Conservation (phyloP, 2,329 filamentous ascomycete genomes). For the Aspergillus sp. region DNA sequence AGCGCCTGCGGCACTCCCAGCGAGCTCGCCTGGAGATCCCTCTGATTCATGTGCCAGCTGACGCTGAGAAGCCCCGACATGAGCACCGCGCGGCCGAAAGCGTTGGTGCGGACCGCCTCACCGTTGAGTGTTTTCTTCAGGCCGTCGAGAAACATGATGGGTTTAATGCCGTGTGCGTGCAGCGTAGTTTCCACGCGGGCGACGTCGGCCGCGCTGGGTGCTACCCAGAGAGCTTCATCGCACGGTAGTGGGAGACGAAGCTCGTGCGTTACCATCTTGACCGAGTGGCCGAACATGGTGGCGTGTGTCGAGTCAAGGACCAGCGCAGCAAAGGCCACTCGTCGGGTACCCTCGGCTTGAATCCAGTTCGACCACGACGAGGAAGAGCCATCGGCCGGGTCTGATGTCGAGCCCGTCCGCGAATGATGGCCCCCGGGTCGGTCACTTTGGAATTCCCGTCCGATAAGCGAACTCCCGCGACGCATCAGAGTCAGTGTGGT, state of each 20-base stretch:
- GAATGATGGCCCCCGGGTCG: constrained; percentile 34
- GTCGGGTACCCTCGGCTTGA: constrained; percentile 78
- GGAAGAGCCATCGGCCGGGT: constrained; percentile 59
- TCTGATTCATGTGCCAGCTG: constrained; percentile 95
- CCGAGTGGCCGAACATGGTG: constrained; percentile 95
- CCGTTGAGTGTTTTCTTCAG: constrained; percentile 81
- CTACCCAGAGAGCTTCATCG: constrained; percentile 87
- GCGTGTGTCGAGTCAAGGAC: constrained; percentile 93
- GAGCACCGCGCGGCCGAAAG: constrained; percentile 83
- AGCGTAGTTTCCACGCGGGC: constrained; percentile 73
- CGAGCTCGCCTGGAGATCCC: constrained; percentile 84
- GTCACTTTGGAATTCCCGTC: constrained; percentile 63
- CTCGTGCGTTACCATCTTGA: constrained; percentile 94
- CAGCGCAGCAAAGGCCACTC: constrained; percentile 88
- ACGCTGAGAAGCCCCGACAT: constrained; percentile 92
- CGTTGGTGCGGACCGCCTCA: constrained; percentile 81
- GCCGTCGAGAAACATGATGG: constrained; percentile 80
- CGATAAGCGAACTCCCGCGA: constrained; percentile 81
- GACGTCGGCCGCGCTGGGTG: constrained; percentile 78
- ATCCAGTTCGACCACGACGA: constrained; percentile 92
- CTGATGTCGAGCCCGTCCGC: constrained; percentile 43
- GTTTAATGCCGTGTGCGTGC: constrained; percentile 71
- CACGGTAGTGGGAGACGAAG: constrained; percentile 86
- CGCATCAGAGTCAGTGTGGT: constrained; percentile 94
- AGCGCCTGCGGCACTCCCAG: constrained; percentile 71